Evolutionary conservation across 805 yeast genomes (phyloP).

Genomic region (Ogataea ramenticola): DNA sequence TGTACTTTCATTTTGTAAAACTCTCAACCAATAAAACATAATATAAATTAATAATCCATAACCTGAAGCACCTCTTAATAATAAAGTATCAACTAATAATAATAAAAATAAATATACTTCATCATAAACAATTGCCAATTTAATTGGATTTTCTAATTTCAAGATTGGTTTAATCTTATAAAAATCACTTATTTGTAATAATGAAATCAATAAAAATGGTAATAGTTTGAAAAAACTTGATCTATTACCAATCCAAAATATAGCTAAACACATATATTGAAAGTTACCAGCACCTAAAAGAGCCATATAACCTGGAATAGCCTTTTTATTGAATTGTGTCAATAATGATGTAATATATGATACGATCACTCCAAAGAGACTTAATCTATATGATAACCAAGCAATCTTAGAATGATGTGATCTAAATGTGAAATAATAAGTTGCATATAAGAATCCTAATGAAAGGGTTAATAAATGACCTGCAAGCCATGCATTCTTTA

Average conservation of each 20-base stretch:
- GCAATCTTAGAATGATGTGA: slow-evolving; percentile 38
- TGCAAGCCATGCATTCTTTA: slow-evolving; percentile 45
- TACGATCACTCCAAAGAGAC: slow-evolving; percentile 47
- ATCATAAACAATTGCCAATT: slow-evolving; percentile 48
- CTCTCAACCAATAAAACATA: slow-evolving; percentile 63
- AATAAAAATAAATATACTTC: slow-evolving; percentile 50
- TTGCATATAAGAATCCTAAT: slow-evolving; percentile 33
- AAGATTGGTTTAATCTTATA: slow-evolving; percentile 35
- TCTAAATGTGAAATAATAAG: slow-evolving; percentile 25
- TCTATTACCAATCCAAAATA: slow-evolving; percentile 58
- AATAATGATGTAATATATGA: slow-evolving; percentile 47
- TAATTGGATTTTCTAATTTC: slow-evolving; percentile 30
- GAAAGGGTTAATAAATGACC: slow-evolving; percentile 44
- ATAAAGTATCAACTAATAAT: slow-evolving; percentile 49
- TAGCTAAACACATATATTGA: slow-evolving; percentile 53
- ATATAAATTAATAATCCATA: slow-evolving; percentile 53
- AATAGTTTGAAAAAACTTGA: slow-evolving; percentile 56
- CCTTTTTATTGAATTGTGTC: slow-evolving; percentile 50
- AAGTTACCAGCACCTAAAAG: slow-evolving; percentile 69
- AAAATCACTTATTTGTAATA: slow-evolving; percentile 43
- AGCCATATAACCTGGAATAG: slow-evolving; percentile 54
- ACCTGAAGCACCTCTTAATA: slow-evolving; percentile 64
- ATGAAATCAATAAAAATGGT: slow-evolving; percentile 52
- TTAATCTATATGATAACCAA: slow-evolving; percentile 43
- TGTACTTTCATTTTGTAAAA: slow-evolving; percentile 47